phyloP scores from a whole-genome alignment of 2,329 filamentous ascomycete genomes.

The Colletotrichum sublineola region DNA sequence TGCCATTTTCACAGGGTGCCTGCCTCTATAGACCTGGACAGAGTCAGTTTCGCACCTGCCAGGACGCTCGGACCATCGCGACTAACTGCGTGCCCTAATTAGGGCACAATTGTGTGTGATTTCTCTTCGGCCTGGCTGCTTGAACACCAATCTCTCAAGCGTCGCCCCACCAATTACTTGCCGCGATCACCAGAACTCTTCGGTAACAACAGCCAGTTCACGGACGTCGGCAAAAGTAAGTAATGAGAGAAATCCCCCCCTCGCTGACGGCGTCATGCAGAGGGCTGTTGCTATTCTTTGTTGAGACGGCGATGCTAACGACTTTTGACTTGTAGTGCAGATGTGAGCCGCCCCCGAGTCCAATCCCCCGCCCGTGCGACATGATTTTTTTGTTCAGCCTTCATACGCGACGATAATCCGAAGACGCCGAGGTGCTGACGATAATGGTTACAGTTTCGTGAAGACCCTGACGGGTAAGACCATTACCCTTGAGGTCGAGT shows the following conservation, averaged over 20 bases:
- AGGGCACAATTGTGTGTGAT: slow-evolving; percentile 26
- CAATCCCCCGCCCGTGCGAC: slow-evolving; percentile 36
- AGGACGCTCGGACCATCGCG: slow-evolving; percentile 2
- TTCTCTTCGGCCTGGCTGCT: slow-evolving; percentile 19
- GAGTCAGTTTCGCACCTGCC: slow-evolving; percentile 6
- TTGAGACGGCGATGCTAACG: slow-evolving; percentile 44
- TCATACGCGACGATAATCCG: slow-evolving; percentile 38
- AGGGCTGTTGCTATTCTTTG: background rate
- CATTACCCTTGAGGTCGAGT: slow-evolving; percentile 99
- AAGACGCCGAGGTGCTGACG: slow-evolving; percentile 46
- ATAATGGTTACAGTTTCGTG: slow-evolving; percentile 81
- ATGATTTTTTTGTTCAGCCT: background rate
- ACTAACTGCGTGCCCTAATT: slow-evolving; percentile 39
- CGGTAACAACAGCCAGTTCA: slow-evolving; percentile 53
- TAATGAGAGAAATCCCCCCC: slow-evolving; percentile 45
- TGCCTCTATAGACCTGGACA: background rate
- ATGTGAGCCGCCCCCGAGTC: slow-evolving; percentile 74
- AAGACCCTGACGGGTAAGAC: slow-evolving; percentile 99
- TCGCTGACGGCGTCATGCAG: slow-evolving; percentile 13
- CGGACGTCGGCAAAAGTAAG: slow-evolving; percentile 72
- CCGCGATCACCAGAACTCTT: slow-evolving; percentile 45
- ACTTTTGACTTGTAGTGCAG: slow-evolving; percentile 75
- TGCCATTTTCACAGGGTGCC: slow-evolving; percentile 13
- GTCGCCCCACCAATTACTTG: slow-evolving; percentile 36
- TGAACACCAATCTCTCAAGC: slow-evolving; percentile 41